Evolutionary conservation across 2,329 filamentous ascomycete species (phyloP).

Genomic region (Diaporthe destruens): DNA sequence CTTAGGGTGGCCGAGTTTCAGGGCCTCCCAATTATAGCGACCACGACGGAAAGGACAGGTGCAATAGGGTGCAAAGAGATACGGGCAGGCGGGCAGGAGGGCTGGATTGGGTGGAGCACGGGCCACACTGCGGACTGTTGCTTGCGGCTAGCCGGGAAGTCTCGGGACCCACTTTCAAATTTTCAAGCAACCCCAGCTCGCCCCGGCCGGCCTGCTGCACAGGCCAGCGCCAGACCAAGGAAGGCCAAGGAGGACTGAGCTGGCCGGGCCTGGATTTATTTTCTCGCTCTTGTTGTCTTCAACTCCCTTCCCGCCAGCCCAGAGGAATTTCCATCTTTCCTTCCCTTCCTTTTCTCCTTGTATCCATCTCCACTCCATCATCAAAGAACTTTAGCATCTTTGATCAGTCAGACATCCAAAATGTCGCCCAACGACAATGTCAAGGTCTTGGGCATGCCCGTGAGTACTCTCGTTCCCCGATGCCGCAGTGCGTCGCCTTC

Average conservation of each 20-base stretch:
- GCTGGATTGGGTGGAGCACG: not conserved
- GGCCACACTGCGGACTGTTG: slow-evolving; percentile 14
- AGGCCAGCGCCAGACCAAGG: slow-evolving; percentile 15
- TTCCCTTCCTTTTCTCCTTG: slow-evolving; percentile 52
- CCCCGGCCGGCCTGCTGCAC: slow-evolving; percentile 16
- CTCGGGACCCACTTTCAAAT: slow-evolving; percentile 35
- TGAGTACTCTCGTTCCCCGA: slow-evolving; percentile 57
- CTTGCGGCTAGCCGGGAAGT: slow-evolving; percentile 35
- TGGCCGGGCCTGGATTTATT: slow-evolving; percentile 33
- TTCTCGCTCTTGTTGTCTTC: slow-evolving; percentile 56
- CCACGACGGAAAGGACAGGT: slow-evolving; percentile 26
- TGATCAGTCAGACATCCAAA: slow-evolving; percentile 56
- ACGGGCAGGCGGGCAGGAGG: not conserved
- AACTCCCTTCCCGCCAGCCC: slow-evolving; percentile 43
- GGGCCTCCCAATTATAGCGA: slow-evolving; percentile 29
- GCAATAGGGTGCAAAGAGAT: not conserved
- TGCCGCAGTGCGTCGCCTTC: slow-evolving; percentile 35
- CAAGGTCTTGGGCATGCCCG: slow-evolving; percentile 76
- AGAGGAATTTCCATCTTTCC: slow-evolving; percentile 51
- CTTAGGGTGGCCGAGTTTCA: slow-evolving; percentile 25
- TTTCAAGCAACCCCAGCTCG: slow-evolving; percentile 29
- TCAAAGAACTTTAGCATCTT: slow-evolving; percentile 55
- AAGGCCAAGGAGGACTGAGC: slow-evolving; percentile 19
- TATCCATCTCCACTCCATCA: slow-evolving; percentile 72
- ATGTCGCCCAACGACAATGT: slow-evolving; percentile 69